phyloP scores from a whole-genome alignment of 192 early-diverging fungal genomes.

The Cetraspora pellucida region DNA sequence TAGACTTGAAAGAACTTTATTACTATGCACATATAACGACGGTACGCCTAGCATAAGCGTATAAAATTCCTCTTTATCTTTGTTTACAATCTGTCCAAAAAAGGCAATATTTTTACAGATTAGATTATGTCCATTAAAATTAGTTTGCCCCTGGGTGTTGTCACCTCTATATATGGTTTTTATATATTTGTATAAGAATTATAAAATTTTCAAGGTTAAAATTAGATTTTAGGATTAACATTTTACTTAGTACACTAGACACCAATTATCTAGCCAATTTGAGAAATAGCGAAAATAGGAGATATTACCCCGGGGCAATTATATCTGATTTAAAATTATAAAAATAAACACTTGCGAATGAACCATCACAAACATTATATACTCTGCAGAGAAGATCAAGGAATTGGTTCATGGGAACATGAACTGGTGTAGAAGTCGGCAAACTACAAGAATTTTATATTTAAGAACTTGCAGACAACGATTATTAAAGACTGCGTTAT shows the following conservation, averaged over 20 bases:
- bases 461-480: constrained; percentile 31
- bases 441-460: constrained; percentile 38
- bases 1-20: constrained; percentile 41
- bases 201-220: too few relatives aligned
- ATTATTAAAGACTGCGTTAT: constrained; percentile 34
- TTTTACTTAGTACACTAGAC: too few relatives aligned
- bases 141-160: too few relatives aligned
- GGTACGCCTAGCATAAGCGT: constrained; percentile 51
- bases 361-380: constrained; percentile 47
- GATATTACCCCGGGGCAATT: too few relatives aligned
- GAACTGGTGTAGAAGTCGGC: constrained; percentile 43
- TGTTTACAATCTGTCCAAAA: constrained; percentile 19
- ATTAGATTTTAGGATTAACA: too few relatives aligned
- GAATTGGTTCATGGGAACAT: constrained; percentile 53
- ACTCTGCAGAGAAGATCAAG: constrained; percentile 52
- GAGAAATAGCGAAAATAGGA: too few relatives aligned
- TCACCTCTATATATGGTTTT: too few relatives aligned
- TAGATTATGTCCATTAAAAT: not conserved
- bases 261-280: too few relatives aligned
- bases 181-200: too few relatives aligned
- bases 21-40: constrained; percentile 44
- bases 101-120: too few relatives aligned
- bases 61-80: constrained; percentile 53
- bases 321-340: too few relatives aligned
- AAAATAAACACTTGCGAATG: constrained; percentile 39